Conservation (phyloP, 2,329 filamentous ascomycete species). For the Verticillium tricorpus region DNA sequence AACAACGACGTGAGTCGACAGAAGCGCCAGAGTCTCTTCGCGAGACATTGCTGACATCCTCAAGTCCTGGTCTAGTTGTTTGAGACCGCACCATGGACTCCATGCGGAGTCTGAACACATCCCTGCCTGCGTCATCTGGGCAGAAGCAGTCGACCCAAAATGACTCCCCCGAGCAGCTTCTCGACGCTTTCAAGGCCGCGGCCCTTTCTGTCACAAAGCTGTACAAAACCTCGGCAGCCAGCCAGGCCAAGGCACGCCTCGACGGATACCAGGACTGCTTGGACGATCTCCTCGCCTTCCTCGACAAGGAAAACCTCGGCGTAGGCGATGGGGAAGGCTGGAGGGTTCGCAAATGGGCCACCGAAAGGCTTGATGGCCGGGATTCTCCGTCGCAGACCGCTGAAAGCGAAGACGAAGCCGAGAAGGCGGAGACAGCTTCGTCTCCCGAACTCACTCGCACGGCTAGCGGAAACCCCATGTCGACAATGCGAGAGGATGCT, state of each 20-base stretch:
- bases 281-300: constrained; percentile 79
- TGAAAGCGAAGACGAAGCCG: constrained; percentile 66
- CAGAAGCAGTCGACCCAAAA: constrained; percentile 21
- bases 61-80: neutral
- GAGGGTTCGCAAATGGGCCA: constrained; percentile 59
- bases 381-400: constrained; percentile 48
- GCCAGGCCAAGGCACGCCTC: constrained; percentile 68
- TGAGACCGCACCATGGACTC: constrained; percentile 20
- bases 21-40: neutral
- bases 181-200: constrained; percentile 87
- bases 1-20: neutral
- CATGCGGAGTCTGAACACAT: constrained; percentile 23
- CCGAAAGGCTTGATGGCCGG: constrained; percentile 63
- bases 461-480: constrained; percentile 24
- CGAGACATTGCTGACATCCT: neutral
- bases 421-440: constrained; percentile 56
- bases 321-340: constrained; percentile 73
- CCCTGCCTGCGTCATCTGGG: constrained; percentile 14
- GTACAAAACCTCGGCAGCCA: constrained; percentile 83
- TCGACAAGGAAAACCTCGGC: constrained; percentile 78
- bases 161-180: constrained; percentile 59
- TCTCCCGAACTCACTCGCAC: constrained; percentile 53
- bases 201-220: constrained; percentile 93
- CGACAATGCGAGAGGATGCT: constrained; percentile 5
- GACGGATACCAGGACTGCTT: constrained; percentile 93